Base-by-base conservation (phyloP, 2,329 filamentous ascomycete genomes). In the Colletotrichum musae region DNA sequence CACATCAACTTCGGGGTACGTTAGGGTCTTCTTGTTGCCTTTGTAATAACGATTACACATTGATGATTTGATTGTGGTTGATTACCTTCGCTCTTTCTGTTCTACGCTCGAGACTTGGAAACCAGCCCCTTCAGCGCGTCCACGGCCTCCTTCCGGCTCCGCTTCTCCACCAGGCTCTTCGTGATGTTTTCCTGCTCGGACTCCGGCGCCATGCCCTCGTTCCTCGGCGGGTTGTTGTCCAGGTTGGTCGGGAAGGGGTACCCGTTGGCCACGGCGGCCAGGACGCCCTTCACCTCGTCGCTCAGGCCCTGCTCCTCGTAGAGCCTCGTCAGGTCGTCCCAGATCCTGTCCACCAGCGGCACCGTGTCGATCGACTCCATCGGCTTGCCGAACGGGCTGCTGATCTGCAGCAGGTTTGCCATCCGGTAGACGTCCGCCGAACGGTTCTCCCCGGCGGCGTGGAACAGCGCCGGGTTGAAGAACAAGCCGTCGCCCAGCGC, bases 221-320 rank as follows among this genome's bases (percentile, higher is more conserved):
- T 84, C 36, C 82, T 84, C 0, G 89, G 89, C 1, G 87, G 84
- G 56, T 88, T 82, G 2, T 78, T 82, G 73, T 91, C 88, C 57
- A 91, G 71, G 75, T 91, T 90, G 6, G 88, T 90, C 0, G 88
- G 88, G 70, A 91, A 91, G 2, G 88, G 85, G 75, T 91, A 91
- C 0, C 87, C 89, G 41, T 90, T 86, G 0, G 80, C 87, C 5
- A 91, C 77, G 13, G 87, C 85, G 4, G 79, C 75, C 0, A 91
- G 76, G 41, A 88, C 81, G 2, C 85, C 81, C 68, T 80, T 78
- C 3, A 88, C 77, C 68, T 82, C 79, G 0, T 77, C 76, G 64
- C 78, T 84, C 63, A 83, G 32, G 0, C 83, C 82, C 24, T 83
- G 72, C 5, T 65, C 59, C 32, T 75, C 72, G 68, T 80, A 80